Evolutionary conservation across 1,139 yeast species (phyloP), one percentile per base, ranked within the genome.

Genomic region (Suhomyces maxii): DNA sequence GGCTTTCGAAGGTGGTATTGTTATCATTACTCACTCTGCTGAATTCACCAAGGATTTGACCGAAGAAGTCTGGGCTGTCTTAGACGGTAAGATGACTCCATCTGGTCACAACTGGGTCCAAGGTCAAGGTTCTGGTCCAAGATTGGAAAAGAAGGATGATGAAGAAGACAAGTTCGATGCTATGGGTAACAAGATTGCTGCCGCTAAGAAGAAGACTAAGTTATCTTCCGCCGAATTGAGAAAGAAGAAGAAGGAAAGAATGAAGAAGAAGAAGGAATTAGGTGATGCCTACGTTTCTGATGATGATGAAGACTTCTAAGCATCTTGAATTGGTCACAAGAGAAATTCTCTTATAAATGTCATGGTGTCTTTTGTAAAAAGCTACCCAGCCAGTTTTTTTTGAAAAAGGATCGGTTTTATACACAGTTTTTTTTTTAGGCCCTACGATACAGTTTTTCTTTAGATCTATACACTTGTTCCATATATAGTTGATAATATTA

Each of bases 241-340:
- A 85, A 93, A 93, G 97, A 93, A 93, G 96, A 93, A 93, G 97
- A 93, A 93, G 96, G 99, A 93, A 82, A 90, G 99, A 86, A 91
- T 93, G 98, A 89, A 88, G 89, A 93, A 91, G 95, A 93, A 93
- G 97, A 93, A 93, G 96, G 96, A 87, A 77, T 78, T 90, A 74
- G 98, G 98, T 83, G 99, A 93, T 71, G 98, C 95, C 74, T 93
- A 93, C 74, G 97, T 90, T 62, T 91, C 97, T 60, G 87, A 95
- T 59, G 98, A 90, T 66, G 96, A 86, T 48, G 98, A 91, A 51
- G 70, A 43, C 36, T 47, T 47, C 37, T 47, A 47, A 44, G 39
- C 31, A 28, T 28, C 31, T 11, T 30, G 13, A 30, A 14, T 36
- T 34, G 35, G 37, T 34, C 30, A 31, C 39, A 32, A 34, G 36